A percentile compares a stretch with the other conserved stretches of the same genome.
Conservation (phyloP, 129 eudicot species). For the Ambrosia trifida region DNA sequence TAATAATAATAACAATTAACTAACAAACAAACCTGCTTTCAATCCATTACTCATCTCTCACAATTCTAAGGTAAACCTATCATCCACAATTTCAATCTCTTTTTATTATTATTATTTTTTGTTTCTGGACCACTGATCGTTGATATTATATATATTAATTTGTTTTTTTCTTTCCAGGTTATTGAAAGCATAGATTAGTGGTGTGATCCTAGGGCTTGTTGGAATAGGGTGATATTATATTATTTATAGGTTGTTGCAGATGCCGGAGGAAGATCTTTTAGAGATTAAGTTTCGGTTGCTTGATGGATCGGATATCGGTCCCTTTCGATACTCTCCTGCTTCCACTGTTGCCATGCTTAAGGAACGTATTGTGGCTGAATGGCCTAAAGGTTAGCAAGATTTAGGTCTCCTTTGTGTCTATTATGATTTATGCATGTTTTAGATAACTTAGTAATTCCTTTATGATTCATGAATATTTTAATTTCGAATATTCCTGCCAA, state of each 20-base stretch:
- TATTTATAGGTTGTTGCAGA: constrained; percentile 27
- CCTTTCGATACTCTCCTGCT: constrained; percentile 77
- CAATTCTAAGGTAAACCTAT: constrained; percentile 26
- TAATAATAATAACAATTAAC: neutral
- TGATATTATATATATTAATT: constrained; percentile 1
- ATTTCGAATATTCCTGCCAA: neutral
- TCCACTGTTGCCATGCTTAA: constrained; percentile 80
- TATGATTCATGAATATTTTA: constrained; percentile 7
- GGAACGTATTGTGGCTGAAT: constrained; percentile 81
- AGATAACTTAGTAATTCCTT: neutral
- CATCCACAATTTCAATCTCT: constrained; percentile 12
- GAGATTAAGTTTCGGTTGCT: constrained; percentile 81
- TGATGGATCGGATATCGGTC: constrained; percentile 96
- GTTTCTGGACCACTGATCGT: neutral
- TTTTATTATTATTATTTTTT: neutral
- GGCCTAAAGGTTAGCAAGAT: constrained; percentile 83
- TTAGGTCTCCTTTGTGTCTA: constrained; percentile 1
- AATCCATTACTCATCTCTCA: neutral
- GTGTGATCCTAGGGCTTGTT: constrained; percentile 26
- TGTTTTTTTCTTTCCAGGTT: constrained; percentile 24
- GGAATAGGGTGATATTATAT: neutral
- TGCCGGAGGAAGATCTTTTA: constrained; percentile 95
- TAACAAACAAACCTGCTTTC: neutral
- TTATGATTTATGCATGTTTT: constrained; percentile 2
- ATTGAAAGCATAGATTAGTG: constrained; percentile 1